phyloP scores from a whole-genome alignment of 2,329 filamentous ascomycete species.

The Diaporthe aspalathi region DNA sequence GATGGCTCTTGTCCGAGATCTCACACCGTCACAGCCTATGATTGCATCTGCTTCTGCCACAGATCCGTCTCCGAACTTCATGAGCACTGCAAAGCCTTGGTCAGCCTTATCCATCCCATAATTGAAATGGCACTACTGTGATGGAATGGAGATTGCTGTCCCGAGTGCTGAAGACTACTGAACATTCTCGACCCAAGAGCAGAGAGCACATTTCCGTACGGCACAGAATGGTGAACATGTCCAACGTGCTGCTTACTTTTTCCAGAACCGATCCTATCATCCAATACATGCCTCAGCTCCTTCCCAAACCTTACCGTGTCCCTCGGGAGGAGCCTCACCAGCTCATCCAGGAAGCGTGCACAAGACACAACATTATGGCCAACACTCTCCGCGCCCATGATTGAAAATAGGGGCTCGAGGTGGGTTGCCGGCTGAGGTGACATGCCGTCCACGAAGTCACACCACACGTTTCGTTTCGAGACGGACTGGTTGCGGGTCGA shows the following conservation, averaged over 20 bases:
- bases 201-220: background rate
- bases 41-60: conserved; percentile 49
- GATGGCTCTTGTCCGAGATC: conserved; percentile 63
- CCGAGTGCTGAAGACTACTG: background rate
- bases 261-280: conserved; percentile 37
- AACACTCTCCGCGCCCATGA: conserved; percentile 35
- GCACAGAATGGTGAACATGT: conserved; percentile 13
- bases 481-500: conserved; percentile 44
- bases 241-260: conserved; percentile 31
- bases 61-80: conserved; percentile 45
- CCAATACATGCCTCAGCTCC: conserved; percentile 47
- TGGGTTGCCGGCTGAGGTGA: conserved; percentile 30
- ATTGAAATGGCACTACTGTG: background rate
- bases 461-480: conserved; percentile 43
- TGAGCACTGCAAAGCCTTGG: conserved; percentile 14
- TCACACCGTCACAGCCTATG: conserved; percentile 72
- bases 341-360: conserved; percentile 44
- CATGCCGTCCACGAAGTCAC: conserved; percentile 45
- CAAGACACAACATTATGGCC: conserved; percentile 44
- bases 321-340: conserved; percentile 43
- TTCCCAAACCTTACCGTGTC: conserved; percentile 45
- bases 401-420: conserved; percentile 41
- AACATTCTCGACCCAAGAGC: background rate
- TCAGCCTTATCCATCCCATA: background rate
- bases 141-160: background rate